phyloP scores from a whole-genome alignment of 257 asterid species.

The Nicotiana sylvestris region DNA sequence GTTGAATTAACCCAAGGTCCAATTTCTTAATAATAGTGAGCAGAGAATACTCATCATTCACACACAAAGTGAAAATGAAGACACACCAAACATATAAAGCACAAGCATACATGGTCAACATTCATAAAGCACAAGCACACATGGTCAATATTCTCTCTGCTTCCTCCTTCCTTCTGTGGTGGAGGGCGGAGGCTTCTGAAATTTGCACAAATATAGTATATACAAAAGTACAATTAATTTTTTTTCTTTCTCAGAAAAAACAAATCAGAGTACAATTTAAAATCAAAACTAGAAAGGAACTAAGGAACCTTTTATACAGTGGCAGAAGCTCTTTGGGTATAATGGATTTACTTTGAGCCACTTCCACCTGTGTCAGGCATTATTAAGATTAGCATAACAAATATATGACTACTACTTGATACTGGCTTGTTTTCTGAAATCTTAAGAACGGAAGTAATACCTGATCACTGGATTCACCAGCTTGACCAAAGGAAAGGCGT shows the following conservation, averaged over 20 bases:
- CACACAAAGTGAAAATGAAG: not conserved
- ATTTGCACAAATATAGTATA: not conserved
- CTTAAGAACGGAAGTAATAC: constrained; percentile 20
- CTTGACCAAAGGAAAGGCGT: constrained; percentile 25
- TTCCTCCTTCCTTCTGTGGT: not conserved
- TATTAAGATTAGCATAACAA: not conserved
- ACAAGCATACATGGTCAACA: not conserved
- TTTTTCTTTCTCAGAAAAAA: no score
- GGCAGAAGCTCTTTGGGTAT: constrained; percentile 61
- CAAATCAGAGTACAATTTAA: not conserved
- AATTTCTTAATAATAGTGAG: not conserved
- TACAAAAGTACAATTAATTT: not conserved
- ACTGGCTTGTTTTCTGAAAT: not conserved
- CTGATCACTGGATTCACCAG: constrained; percentile 29
- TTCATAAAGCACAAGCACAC: not conserved
- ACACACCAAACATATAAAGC: not conserved
- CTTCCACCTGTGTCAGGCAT: constrained; percentile 37
- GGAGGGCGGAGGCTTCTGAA: not conserved
- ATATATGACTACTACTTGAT: not conserved
- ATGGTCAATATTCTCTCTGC: not conserved
- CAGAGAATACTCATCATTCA: not conserved
- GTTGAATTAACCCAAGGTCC: not conserved
- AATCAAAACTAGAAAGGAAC: not conserved
- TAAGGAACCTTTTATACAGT: constrained; percentile 67
- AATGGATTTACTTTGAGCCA: constrained; percentile 30